phyloP scores from a whole-genome alignment of 129 eudicot species.

The Ambrosia artemisiifolia region DNA sequence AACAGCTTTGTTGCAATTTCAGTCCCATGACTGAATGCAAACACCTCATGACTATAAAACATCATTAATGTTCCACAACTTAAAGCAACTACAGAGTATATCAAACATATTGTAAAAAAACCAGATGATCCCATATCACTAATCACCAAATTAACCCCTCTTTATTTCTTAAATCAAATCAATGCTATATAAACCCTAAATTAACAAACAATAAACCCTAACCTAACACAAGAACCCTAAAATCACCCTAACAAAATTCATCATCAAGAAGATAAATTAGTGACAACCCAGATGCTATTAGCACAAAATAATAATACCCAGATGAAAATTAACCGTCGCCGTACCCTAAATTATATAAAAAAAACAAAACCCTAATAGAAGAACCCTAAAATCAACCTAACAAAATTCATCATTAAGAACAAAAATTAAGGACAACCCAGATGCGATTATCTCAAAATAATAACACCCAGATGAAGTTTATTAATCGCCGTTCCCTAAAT shows the following conservation, averaged over 20 bases:
- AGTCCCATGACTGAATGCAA: conserved; percentile 78
- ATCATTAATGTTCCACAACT: conserved; percentile 76
- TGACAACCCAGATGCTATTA: conserved; percentile 15
- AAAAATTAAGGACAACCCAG: conserved; percentile 22
- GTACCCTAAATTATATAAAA: not conserved
- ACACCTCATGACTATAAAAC: conserved; percentile 73
- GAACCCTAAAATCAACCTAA: conserved; percentile 18
- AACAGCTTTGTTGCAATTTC: conserved; percentile 62
- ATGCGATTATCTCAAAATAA: conserved; percentile 1
- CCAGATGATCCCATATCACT: conserved; percentile 70
- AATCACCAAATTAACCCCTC: conserved; percentile 14
- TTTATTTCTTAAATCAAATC: conserved; percentile 6
- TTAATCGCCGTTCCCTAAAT: not conserved
- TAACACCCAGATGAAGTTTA: conserved; percentile 21
- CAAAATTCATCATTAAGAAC: conserved; percentile 20
- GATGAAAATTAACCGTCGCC: not conserved
- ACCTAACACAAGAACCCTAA: conserved; percentile 20
- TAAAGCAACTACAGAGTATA: conserved; percentile 73
- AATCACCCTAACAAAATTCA: conserved; percentile 16
- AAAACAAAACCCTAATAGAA: conserved; percentile 12
- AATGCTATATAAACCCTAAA: not conserved
- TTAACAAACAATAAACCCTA: not conserved
- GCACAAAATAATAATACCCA: conserved; percentile 22
- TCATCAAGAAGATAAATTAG: conserved; percentile 18
- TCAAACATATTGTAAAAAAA: conserved; percentile 64